A percentile compares a stretch with the other conserved stretches of the same genome.
Evolutionary conservation across 352 stramenopile species (phyloP).

Genomic region (Phytophthora europaea): DNA sequence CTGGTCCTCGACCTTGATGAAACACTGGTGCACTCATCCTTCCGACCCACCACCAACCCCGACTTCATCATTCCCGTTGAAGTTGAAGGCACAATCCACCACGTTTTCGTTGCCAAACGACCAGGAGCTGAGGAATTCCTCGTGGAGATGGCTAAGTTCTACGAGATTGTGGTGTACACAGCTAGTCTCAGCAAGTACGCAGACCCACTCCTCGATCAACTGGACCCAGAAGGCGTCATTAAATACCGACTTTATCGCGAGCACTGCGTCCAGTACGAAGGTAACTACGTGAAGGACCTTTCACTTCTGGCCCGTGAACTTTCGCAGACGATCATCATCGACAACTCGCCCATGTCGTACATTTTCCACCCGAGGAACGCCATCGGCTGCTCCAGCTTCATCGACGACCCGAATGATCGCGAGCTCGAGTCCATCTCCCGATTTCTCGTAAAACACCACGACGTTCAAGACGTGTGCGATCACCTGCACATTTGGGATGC

Average conservation of each 20-base stretch:
- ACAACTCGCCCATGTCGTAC: slow-evolving; percentile 98
- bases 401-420: slow-evolving; percentile 86
- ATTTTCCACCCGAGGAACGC: slow-evolving; percentile 95
- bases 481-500: slow-evolving; percentile 68
- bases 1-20: slow-evolving; percentile 97
- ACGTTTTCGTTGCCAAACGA: slow-evolving; percentile 93
- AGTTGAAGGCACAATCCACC: slow-evolving; percentile 86
- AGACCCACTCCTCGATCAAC: slow-evolving; percentile 95
- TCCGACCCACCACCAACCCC: slow-evolving; percentile 91
- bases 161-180: slow-evolving; percentile 99
- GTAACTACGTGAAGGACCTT: slow-evolving; percentile 98
- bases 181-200: slow-evolving; percentile 97
- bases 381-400: slow-evolving; percentile 85
- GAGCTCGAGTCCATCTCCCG: slow-evolving; percentile 84
- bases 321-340: slow-evolving; percentile 96
- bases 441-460: slow-evolving; percentile 56
- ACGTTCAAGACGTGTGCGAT: slow-evolving; percentile 60
- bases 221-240: slow-evolving; percentile 93
- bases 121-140: slow-evolving; percentile 97
- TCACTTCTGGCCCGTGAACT: slow-evolving; percentile 93
- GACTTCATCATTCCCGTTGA: slow-evolving; percentile 98
- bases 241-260: slow-evolving; percentile 93
- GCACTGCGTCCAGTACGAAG: slow-evolving; percentile 95
- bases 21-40: slow-evolving; percentile 97
- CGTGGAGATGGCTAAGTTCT: slow-evolving; percentile 94